Evolutionary conservation across 2,329 filamentous ascomycete genomes (phyloP).

Genomic region (Pseudogymnoascus sp.): DNA sequence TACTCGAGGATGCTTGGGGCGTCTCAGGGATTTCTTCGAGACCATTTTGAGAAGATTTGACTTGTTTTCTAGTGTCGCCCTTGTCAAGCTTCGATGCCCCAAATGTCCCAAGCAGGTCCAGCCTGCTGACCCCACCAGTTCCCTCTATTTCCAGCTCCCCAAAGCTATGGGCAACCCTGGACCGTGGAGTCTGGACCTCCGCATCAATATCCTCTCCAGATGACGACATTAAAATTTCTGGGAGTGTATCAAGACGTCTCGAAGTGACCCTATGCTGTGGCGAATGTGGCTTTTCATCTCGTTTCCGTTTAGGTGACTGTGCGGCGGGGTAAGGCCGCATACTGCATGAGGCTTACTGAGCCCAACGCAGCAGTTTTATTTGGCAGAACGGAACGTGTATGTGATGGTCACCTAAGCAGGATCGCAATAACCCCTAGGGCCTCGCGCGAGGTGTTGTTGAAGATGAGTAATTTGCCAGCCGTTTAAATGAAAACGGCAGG

Average conservation of each 20-base stretch:
- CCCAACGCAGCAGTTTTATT: neutral
- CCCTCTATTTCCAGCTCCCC: slow-evolving; percentile 24
- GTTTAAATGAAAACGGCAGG: slow-evolving; percentile 8
- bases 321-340: slow-evolving; percentile 5
- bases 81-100: slow-evolving; percentile 5
- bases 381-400: neutral
- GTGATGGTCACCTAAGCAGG: neutral
- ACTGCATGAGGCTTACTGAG: slow-evolving; percentile 4
- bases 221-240: neutral
- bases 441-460: slow-evolving; percentile 2
- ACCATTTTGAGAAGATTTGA: neutral
- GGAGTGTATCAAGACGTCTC: neutral
- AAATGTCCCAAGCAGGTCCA: slow-evolving; percentile 16
- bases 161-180: slow-evolving; percentile 26
- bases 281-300: slow-evolving; percentile 6
- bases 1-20: slow-evolving; percentile 16
- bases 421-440: neutral
- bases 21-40: slow-evolving; percentile 22
- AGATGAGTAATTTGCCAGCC: neutral
- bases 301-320: slow-evolving; percentile 8
- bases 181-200: slow-evolving; percentile 17
- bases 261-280: neutral
- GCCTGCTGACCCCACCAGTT: slow-evolving; percentile 15
- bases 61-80: neutral
- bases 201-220: neutral